Evolutionary conservation across 768 basidiomycete species (phyloP).

Genomic region (Russula lepida): DNA sequence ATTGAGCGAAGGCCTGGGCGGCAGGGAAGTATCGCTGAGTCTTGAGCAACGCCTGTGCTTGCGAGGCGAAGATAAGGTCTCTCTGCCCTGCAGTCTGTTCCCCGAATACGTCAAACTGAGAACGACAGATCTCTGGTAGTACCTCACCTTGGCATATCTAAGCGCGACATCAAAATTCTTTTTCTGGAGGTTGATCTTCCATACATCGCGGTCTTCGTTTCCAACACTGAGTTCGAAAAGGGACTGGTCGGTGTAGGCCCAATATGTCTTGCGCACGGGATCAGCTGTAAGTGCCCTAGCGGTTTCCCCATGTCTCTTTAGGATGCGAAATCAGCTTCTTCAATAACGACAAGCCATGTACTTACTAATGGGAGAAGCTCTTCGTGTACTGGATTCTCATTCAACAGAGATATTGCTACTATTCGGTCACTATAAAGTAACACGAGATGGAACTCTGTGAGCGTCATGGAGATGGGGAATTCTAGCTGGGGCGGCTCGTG

Average conservation of each 20-base stretch:
- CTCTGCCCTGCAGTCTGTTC: slow-evolving; percentile 79
- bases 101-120: background rate
- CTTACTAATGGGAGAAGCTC: slow-evolving; percentile 74
- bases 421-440: slow-evolving; percentile 75
- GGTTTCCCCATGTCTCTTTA: slow-evolving; percentile 65
- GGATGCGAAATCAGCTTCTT: background rate
- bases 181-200: slow-evolving; percentile 82
- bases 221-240: slow-evolving; percentile 79
- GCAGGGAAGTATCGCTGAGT: slow-evolving; percentile 82
- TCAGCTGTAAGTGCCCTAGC: slow-evolving; percentile 75
- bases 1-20: slow-evolving; percentile 87
- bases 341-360: background rate
- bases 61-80: slow-evolving; percentile 73
- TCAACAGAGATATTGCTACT: slow-evolving; percentile 66
- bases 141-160: slow-evolving; percentile 65
- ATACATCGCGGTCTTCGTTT: slow-evolving; percentile 91
- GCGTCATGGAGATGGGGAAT: slow-evolving; percentile 63
- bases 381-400: slow-evolving; percentile 78
- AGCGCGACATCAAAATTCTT: slow-evolving; percentile 72
- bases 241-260: slow-evolving; percentile 86
- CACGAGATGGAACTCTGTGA: slow-evolving; percentile 91
- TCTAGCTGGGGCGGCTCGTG: slow-evolving; percentile 26
- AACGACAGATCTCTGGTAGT: background rate
- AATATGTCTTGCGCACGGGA: slow-evolving; percentile 82
- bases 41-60: slow-evolving; percentile 73